A percentile compares a stretch with the other conserved stretches of the same genome.
phyloP scores from a whole-genome alignment of 2,329 filamentous ascomycete species.

The Fusarium burgessii region DNA sequence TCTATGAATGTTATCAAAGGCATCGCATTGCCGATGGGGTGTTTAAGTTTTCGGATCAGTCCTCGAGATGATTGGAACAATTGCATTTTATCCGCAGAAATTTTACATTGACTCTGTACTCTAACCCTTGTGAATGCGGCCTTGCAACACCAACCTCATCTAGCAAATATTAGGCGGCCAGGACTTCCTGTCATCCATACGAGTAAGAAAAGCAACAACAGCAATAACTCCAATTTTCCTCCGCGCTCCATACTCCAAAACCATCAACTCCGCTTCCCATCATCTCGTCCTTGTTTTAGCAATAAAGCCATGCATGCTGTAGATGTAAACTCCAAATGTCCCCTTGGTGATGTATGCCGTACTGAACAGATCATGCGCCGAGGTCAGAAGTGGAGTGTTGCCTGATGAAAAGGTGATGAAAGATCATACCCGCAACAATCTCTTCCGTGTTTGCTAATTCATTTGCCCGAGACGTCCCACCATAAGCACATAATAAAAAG shows the following conservation, averaged over 20 bases:
- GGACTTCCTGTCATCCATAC: background rate
- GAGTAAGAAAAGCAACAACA: constrained; percentile 6
- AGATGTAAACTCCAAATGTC: constrained; percentile 10
- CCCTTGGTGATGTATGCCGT: background rate
- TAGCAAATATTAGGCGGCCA: constrained; percentile 36
- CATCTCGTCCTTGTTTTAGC: constrained; percentile 17
- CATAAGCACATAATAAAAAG: constrained; percentile 12
- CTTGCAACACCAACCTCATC: constrained; percentile 15
- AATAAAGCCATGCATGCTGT: constrained; percentile 18
- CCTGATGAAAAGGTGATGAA: background rate
- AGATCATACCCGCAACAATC: background rate
- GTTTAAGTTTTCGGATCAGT: background rate
- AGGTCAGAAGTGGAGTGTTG: background rate
- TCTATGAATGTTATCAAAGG: constrained; percentile 13
- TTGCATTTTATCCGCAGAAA: constrained; percentile 12
- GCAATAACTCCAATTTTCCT: constrained; percentile 31
- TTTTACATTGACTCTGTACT: constrained; percentile 25
- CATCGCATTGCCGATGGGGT: background rate
- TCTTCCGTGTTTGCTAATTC: background rate
- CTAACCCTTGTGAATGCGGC: constrained; percentile 14
- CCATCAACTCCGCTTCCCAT: constrained; percentile 29
- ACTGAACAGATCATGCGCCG: background rate
- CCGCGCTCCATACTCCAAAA: constrained; percentile 28
- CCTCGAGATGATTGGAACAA: background rate
- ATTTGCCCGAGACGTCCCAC: background rate